A percentile compares a stretch with the other conserved stretches of the same genome.
phyloP scores from a whole-genome alignment of 306 rosid species.

The Morella rubra region DNA sequence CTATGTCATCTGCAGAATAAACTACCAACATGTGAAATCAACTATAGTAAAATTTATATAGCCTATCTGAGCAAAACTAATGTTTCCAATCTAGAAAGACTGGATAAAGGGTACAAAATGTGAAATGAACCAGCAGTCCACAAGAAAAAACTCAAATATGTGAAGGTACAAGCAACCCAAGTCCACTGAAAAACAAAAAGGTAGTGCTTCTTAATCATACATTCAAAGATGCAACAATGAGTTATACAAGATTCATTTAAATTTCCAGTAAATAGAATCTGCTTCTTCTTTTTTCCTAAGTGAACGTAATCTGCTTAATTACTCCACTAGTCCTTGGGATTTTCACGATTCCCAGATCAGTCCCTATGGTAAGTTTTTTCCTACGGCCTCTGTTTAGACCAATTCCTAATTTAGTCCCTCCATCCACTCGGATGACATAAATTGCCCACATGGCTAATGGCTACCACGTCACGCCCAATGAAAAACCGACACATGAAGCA shows the following conservation, averaged over 20 bases:
- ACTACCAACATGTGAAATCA: background rate
- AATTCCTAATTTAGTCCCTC: too few species aligned
- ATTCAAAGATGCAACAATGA: background rate
- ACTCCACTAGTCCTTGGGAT: too few species aligned
- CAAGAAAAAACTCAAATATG: background rate
- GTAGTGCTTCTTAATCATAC: background rate
- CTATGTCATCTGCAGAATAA: background rate
- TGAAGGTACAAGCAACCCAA: background rate
- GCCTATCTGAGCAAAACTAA: background rate
- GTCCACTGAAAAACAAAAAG: background rate
- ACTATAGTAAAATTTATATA: background rate
- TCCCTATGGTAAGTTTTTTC: too few species aligned
- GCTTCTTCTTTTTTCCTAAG: too few species aligned
- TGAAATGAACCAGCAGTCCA: background rate
- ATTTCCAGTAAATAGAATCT: background rate
- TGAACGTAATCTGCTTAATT: too few species aligned
- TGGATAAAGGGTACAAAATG: background rate
- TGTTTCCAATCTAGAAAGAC: constrained; percentile 1
- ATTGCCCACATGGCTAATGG: too few species aligned
- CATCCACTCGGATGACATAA: too few species aligned
- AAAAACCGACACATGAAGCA: too few species aligned
- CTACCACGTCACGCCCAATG: too few species aligned
- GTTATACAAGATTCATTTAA: background rate
- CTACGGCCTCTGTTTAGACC: too few species aligned
- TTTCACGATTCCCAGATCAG: too few species aligned